Conservation (phyloP, 352 stramenopile genomes). For the Phytophthora pluvialis region DNA sequence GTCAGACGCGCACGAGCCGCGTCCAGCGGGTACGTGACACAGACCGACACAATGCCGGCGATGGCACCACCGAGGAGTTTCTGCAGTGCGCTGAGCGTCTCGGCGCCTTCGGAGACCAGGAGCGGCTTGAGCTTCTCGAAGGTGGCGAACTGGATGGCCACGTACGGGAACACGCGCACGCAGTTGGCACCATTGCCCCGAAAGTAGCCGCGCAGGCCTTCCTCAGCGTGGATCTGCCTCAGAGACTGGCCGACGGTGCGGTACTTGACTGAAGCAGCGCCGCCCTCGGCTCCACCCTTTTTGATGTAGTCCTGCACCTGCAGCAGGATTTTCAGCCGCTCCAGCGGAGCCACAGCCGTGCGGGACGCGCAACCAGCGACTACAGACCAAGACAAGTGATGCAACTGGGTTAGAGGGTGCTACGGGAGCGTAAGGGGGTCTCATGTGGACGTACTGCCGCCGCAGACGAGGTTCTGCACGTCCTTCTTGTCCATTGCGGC, state of each 20-base stretch:
- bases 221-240: conserved; percentile 64
- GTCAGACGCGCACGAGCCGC: conserved; percentile 77
- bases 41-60: conserved; percentile 73
- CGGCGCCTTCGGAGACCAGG: conserved; percentile 46
- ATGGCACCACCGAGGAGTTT: conserved; percentile 66
- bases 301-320: conserved; percentile 80
- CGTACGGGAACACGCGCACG: conserved; percentile 80
- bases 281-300: conserved; percentile 6
- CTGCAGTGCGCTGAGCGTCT: conserved; percentile 47
- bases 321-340: conserved; percentile 83
- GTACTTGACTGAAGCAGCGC: conserved; percentile 47
- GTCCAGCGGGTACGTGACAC: conserved; percentile 76
- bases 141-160: conserved; percentile 77
- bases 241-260: conserved; percentile 62
- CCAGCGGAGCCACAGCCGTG: conserved; percentile 71
- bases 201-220: conserved; percentile 72
- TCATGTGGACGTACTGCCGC: conserved; percentile 59
- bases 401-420: conserved; percentile 1
- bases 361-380: conserved; percentile 75
- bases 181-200: conserved; percentile 86
- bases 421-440: not conserved
- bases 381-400: conserved; percentile 16
- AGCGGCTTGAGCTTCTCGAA: conserved; percentile 70
- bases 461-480: conserved; percentile 72
- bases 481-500: conserved; percentile 43